These are phyloP conservation scores for Cordyceps militaris DNA, from an alignment of 2,329 filamentous ascomycete genomes.

Conservation along the genomic window DNA sequence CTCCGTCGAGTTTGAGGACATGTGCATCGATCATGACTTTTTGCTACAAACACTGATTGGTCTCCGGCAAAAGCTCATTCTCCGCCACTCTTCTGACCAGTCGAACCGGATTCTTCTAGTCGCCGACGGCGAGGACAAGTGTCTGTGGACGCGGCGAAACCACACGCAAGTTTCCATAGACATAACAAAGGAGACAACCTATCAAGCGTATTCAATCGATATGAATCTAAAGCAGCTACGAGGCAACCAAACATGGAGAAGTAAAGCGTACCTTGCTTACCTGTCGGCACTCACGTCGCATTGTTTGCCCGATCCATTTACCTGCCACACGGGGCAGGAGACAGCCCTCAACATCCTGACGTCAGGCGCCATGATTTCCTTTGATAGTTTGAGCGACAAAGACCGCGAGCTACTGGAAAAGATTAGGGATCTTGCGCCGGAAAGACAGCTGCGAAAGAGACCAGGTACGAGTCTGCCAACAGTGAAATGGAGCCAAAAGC, in stretches of 20 bases:
- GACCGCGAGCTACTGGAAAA: background rate
- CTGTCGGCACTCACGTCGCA: conserved; percentile 48
- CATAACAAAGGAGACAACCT: background rate
- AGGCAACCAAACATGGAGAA: conserved; percentile 42
- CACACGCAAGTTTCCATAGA: background rate
- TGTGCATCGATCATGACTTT: background rate
- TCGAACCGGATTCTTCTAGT: background rate
- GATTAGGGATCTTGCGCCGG: background rate
- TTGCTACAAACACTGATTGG: background rate
- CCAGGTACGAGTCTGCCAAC: background rate
- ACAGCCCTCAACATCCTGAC: conserved; percentile 39
- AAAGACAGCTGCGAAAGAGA: background rate
- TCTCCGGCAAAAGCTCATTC: background rate
- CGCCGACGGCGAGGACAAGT: background rate
- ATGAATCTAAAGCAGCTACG: conserved; percentile 23
- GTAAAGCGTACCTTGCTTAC: conserved; percentile 42
- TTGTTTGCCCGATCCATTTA: conserved; percentile 42
- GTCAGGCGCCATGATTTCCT: conserved; percentile 40
- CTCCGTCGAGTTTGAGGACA: background rate
- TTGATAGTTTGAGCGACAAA: background rate
- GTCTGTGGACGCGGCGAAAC: fast-evolving
- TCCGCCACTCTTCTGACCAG: background rate
- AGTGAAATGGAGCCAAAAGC: background rate
- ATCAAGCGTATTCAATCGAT: background rate
- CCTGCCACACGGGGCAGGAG: conserved; percentile 44